Evolutionary conservation across 805 yeast species (phyloP).

Genomic region (Priceomyces castillae): DNA sequence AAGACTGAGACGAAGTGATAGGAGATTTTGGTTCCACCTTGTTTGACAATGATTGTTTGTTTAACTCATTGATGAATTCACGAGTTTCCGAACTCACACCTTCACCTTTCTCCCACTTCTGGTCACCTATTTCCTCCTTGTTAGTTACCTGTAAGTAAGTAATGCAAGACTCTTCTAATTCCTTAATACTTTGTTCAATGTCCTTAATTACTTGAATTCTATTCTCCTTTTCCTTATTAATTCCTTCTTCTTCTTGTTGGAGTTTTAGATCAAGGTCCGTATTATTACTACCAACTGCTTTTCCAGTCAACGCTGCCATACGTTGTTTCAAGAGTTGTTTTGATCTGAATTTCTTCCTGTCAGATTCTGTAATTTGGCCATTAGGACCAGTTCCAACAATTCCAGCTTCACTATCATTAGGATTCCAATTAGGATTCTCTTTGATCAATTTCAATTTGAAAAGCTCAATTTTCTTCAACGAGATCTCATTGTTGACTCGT

Average conservation of each 20-base stretch:
- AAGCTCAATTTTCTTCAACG: constrained; percentile 61
- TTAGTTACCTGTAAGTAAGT: constrained; percentile 39
- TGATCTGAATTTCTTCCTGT: constrained; percentile 74
- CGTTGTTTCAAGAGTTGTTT: constrained; percentile 77
- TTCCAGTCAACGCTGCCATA: constrained; percentile 92
- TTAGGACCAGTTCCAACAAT: constrained; percentile 81
- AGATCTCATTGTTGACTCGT: constrained; percentile 64
- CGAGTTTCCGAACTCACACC: constrained; percentile 68
- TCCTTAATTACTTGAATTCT: constrained; percentile 65
- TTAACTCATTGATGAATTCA: constrained; percentile 57
- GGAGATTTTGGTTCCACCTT: not conserved
- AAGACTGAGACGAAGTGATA: not conserved
- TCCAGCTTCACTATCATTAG: constrained; percentile 31
- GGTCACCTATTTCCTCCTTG: constrained; percentile 49
- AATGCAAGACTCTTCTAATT: constrained; percentile 52
- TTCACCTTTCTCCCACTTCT: constrained; percentile 78
- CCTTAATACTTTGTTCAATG: constrained; percentile 67
- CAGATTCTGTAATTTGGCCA: constrained; percentile 82
- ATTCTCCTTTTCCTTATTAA: constrained; percentile 52
- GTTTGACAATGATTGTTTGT: constrained; percentile 16
- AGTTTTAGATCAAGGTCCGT: constrained; percentile 55
- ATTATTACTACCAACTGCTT: constrained; percentile 38
- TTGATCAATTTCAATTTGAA: constrained; percentile 54
- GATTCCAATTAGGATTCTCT: constrained; percentile 63
- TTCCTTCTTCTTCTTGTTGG: constrained; percentile 48